Conservation (phyloP, 2,329 filamentous ascomycete genomes). For the Talaromyces sp. region DNA sequence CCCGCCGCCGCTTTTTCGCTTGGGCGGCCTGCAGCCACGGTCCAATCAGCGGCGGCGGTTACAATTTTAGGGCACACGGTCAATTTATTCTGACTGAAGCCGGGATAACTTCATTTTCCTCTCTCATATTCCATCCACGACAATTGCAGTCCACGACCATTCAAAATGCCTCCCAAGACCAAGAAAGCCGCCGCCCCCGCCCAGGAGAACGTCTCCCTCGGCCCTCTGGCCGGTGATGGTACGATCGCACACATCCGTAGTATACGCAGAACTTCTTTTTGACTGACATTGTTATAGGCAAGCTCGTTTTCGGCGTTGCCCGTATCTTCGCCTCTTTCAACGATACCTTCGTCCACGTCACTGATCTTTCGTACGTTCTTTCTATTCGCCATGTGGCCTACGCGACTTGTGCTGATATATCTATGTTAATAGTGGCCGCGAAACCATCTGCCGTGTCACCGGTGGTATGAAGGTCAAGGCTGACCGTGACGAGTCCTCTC, state of each 20-base stretch:
- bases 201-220: conserved; percentile 97
- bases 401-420: conserved; percentile 44
- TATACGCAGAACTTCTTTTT: not conserved
- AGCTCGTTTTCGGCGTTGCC: conserved; percentile 96
- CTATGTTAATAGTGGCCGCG: conserved; percentile 85
- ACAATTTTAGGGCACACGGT: conserved; percentile 32
- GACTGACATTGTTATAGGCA: conserved; percentile 52
- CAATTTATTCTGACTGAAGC: conserved; percentile 11
- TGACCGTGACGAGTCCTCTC: conserved; percentile 99
- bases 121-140: conserved; percentile 37
- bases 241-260: conserved; percentile 26
- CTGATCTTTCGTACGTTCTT: conserved; percentile 81
- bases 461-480: conserved; percentile 99
- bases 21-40: not conserved
- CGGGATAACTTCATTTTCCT: conserved; percentile 17
- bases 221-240: conserved; percentile 95
- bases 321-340: conserved; percentile 97
- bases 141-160: conserved; percentile 36
- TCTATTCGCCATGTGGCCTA: not conserved
- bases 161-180: conserved; percentile 88
- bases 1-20: conserved; percentile 7
- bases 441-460: conserved; percentile 99
- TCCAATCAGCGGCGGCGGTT: conserved; percentile 23
- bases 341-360: conserved; percentile 96
- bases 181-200: conserved; percentile 71